phyloP scores from a whole-genome alignment of 208 protist species.

The Hexamita inflata region DNA sequence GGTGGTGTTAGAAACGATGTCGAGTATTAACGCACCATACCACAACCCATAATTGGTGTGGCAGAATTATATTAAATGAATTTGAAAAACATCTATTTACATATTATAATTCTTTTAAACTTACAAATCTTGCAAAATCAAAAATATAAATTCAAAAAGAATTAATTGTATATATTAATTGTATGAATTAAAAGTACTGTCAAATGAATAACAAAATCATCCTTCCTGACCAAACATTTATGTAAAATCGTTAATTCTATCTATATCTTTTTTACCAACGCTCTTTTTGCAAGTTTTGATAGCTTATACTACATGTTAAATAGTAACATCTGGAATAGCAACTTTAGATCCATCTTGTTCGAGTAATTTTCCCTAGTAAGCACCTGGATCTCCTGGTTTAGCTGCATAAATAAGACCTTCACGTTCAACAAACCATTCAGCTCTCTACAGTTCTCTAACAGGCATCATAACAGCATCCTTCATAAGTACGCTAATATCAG shows the following conservation, averaged over 20 bases:
- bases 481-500: constrained; percentile 79
- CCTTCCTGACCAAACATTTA: background rate
- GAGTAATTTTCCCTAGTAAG: constrained; percentile 31
- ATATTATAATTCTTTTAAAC: too few relatives aligned
- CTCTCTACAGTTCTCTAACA: constrained; percentile 74
- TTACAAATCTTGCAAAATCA: too few relatives aligned
- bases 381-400: constrained; percentile 29
- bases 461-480: constrained; percentile 89
- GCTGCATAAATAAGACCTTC: constrained; percentile 21
- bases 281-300: background rate
- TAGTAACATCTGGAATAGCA: constrained; percentile 38
- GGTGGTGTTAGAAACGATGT: too few relatives aligned
- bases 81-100: too few relatives aligned
- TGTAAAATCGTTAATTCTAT: background rate
- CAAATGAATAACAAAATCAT: too few relatives aligned
- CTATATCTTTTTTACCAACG: background rate
- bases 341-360: constrained; percentile 26
- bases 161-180: too few relatives aligned
- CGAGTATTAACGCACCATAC: too few relatives aligned
- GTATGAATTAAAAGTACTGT: too few relatives aligned
- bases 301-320: background rate
- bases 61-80: too few relatives aligned
- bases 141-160: too few relatives aligned
- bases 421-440: constrained; percentile 53
- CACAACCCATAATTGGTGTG: too few relatives aligned